Conservation (phyloP, 345 rosid genomes). For the Citrus sp. region DNA sequence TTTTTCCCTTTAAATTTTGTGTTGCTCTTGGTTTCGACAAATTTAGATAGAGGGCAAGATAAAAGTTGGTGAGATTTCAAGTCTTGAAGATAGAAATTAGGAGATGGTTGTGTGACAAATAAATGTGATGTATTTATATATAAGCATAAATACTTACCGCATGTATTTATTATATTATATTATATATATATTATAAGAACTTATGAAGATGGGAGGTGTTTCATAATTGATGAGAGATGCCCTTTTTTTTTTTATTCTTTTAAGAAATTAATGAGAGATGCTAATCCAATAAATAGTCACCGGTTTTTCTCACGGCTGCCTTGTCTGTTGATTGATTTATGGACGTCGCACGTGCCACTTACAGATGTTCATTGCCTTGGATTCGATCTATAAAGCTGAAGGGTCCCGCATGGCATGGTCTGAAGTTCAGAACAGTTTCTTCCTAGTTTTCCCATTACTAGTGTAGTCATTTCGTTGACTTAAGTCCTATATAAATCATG, state of each 20-base stretch:
- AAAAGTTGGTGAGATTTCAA: neutral
- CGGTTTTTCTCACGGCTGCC: conserved; percentile 10
- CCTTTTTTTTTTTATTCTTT: no score
- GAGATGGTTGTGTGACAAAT: neutral
- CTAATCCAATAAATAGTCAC: neutral
- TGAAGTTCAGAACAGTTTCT: no score
- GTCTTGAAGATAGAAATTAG: neutral
- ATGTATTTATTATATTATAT: neutral
- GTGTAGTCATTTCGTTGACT: neutral
- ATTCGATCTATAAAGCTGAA: neutral
- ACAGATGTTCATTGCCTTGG: neutral
- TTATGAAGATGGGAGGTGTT: no score
- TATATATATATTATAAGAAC: neutral
- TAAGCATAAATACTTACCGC: neutral
- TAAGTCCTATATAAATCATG: neutral
- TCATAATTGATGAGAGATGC: no score
- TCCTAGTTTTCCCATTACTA: neutral
- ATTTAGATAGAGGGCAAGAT: neutral
- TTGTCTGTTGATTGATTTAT: neutral
- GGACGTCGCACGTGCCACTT: conserved; percentile 3
- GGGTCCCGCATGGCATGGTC: neutral
- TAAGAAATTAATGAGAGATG: conserved; percentile 3
- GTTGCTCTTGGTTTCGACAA: neutral
- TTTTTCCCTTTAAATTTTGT: neutral
- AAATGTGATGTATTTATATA: neutral